These are phyloP conservation scores for Salix dunnii DNA, from an alignment of 345 rosid species.

Conservation along the genomic window DNA sequence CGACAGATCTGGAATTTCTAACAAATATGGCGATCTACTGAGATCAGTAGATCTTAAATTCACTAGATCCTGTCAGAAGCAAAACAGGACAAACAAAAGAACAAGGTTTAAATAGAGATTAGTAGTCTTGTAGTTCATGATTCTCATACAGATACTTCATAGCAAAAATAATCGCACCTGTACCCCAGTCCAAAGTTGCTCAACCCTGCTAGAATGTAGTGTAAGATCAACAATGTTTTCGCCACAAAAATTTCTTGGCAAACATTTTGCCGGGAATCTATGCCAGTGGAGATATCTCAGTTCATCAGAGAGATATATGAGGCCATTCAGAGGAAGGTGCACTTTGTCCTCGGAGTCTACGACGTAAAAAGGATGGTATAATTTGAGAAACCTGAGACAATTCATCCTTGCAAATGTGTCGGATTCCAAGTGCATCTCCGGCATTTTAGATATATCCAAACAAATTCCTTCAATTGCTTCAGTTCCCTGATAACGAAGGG, in stretches of 20 bases:
- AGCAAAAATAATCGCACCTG: not conserved
- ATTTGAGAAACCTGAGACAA: conserved; percentile 1
- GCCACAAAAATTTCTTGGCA: conserved; percentile 1
- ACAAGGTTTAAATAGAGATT: too few species aligned
- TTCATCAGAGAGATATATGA: not conserved
- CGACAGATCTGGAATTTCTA: conserved; percentile 8
- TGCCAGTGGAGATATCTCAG: conserved; percentile 9
- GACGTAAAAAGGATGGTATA: not conserved
- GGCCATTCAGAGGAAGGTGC: conserved; percentile 2
- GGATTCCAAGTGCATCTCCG: conserved; percentile 7
- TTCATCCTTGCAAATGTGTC: conserved; percentile 1
- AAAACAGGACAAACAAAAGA: too few species aligned
- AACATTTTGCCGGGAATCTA: not conserved
- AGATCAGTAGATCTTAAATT: not conserved
- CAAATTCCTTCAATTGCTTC: conserved; percentile 2
- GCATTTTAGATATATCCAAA: not conserved
- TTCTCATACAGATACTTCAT: too few species aligned
- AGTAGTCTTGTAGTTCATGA: too few species aligned
- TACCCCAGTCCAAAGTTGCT: not conserved
- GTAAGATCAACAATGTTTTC: conserved; percentile 6
- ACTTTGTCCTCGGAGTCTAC: not conserved
- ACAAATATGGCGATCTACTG: not conserved
- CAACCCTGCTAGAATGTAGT: not conserved
- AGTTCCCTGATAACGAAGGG: conserved; percentile 1
- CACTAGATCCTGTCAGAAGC: not conserved